Percentiles rank a stretch among this genome's conserved stretches.
These are phyloP conservation scores for Fraxinus americana DNA, from an alignment of 257 asterid genomes.

Conservation along the genomic window DNA sequence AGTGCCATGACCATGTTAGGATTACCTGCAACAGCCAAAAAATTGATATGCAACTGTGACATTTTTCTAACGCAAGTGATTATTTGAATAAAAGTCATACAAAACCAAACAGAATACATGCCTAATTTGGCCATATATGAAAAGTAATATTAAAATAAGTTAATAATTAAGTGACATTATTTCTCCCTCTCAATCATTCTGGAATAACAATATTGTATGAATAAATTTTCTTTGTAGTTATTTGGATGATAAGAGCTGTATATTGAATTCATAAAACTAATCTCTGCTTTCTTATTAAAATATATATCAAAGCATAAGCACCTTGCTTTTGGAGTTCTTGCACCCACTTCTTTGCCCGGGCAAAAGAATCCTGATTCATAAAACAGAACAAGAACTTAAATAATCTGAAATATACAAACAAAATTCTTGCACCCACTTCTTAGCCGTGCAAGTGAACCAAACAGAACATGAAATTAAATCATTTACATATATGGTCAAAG, in stretches of 20 bases:
- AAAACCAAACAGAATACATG: background rate
- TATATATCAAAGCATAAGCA: conserved; percentile 26
- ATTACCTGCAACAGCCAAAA: conserved; percentile 57
- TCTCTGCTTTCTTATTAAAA: background rate
- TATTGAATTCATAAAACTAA: background rate
- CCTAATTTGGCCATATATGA: background rate
- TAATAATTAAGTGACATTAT: background rate
- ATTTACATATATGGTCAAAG: conserved; percentile 3
- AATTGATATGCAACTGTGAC: background rate
- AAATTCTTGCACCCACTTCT: conserved; percentile 90
- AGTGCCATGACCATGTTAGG: conserved; percentile 92
- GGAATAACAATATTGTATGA: background rate
- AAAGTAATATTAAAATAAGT: background rate
- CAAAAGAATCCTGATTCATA: conserved; percentile 68
- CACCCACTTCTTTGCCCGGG: conserved; percentile 96
- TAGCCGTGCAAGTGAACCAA: conserved; percentile 66
- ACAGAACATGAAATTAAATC: conserved; percentile 17
- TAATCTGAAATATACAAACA: background rate
- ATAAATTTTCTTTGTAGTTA: background rate
- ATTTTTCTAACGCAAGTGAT: background rate
- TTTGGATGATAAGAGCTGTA: background rate
- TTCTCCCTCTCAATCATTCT: background rate
- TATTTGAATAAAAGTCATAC: background rate
- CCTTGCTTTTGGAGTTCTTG: conserved; percentile 98
- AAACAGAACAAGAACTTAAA: conserved; percentile 22